Percentiles rank a stretch among this genome's conserved stretches.
Evolutionary conservation across 2,329 filamentous ascomycete genomes (phyloP).

Genomic region (Epichloe gansuensis): DNA sequence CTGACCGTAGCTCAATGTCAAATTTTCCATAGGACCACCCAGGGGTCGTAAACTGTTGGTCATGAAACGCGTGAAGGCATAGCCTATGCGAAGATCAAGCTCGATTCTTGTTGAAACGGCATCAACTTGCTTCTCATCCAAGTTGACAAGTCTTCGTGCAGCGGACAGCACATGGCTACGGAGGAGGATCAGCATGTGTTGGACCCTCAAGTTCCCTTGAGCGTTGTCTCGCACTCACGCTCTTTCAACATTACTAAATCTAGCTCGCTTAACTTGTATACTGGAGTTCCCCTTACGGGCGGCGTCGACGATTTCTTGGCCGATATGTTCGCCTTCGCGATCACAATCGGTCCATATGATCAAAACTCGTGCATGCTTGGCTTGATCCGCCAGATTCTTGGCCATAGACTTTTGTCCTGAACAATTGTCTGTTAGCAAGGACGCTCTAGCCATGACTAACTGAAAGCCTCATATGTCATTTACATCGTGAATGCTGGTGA

Average conservation of each 20-base stretch:
- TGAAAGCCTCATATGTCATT: conserved; percentile 7
- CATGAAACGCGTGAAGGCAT: conserved; percentile 81
- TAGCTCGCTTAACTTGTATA: conserved; percentile 73
- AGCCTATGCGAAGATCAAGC: conserved; percentile 83
- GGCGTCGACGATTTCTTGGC: conserved; percentile 74
- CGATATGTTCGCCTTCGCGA: conserved; percentile 93
- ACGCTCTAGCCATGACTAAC: background rate
- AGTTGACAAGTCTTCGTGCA: conserved; percentile 59
- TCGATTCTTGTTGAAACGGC: conserved; percentile 86
- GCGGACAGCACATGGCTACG: conserved; percentile 80
- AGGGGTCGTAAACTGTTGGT: conserved; percentile 66
- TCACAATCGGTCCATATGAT: conserved; percentile 99
- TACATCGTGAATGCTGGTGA: conserved; percentile 55
- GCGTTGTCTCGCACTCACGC: conserved; percentile 40
- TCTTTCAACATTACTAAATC: conserved; percentile 91
- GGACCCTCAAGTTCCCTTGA: background rate
- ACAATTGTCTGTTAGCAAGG: background rate
- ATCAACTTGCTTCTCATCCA: conserved; percentile 78
- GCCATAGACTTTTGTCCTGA: conserved; percentile 72
- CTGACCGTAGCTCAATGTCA: conserved; percentile 70
- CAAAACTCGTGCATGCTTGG: conserved; percentile 57
- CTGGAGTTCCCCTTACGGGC: conserved; percentile 60
- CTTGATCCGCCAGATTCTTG: conserved; percentile 72
- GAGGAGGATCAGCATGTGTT: conserved; percentile 8
- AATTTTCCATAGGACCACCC: conserved; percentile 51